phyloP scores from a whole-genome alignment of 2,329 filamentous ascomycete species.

The Botryotinia convoluta region DNA sequence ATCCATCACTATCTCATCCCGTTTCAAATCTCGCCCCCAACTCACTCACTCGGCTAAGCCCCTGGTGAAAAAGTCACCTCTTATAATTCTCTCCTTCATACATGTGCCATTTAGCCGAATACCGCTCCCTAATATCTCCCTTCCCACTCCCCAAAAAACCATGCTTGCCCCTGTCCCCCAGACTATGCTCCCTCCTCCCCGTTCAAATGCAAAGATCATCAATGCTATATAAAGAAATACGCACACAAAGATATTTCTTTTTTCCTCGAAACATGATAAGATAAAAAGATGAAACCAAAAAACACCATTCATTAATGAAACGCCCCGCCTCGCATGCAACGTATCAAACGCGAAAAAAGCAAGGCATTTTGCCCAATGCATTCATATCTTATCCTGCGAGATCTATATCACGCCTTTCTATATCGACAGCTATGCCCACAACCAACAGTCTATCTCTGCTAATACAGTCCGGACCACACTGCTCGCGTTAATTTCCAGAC shows the following conservation, averaged over 20 bases:
- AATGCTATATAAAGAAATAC: neutral
- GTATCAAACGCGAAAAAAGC: slow-evolving; percentile 1
- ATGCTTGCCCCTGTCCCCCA: neutral
- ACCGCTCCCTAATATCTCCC: too few relatives aligned
- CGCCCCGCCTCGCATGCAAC: slow-evolving; percentile 3
- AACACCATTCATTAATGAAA: slow-evolving; percentile 6
- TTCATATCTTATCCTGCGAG: slow-evolving; percentile 2
- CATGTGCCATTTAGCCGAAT: neutral
- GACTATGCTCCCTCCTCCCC: neutral
- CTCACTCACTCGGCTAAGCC: neutral
- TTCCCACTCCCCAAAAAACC: neutral
- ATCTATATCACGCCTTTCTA: slow-evolving; percentile 1
- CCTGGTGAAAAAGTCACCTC: neutral
- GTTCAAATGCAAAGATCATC: neutral
- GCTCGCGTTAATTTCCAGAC: neutral
- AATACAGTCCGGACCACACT: neutral
- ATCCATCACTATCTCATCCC: neutral
- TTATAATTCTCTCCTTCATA: neutral
- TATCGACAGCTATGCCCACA: neutral
- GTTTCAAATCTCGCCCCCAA: neutral
- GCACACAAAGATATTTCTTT: neutral
- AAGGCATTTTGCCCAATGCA: neutral
- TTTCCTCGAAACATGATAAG: neutral
- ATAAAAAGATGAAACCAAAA: neutral
- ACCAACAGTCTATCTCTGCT: neutral